Evolutionary conservation across 1,284 basidiomycete species (phyloP), one percentile per base, ranked within the genome.

Genomic region (Fistulinella cinereoalba): DNA sequence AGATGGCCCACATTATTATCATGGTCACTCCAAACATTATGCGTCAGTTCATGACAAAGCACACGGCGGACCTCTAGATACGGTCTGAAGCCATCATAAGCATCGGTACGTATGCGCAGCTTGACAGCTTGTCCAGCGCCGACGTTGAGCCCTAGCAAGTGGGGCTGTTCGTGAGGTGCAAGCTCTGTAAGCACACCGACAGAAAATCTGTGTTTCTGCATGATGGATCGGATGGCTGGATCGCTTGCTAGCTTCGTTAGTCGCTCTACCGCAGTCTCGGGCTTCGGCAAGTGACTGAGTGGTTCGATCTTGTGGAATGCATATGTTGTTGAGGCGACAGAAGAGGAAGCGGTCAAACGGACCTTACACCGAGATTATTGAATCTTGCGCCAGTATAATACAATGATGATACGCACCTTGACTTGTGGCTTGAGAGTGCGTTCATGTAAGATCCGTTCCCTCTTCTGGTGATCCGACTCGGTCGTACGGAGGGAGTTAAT

Each of bases 21-120:
- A 56, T 90, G 87, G 47, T 81, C 77, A 2, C 77, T 71, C 76
- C 80, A 83, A 0, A 82, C 75, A 55, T 88, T 90, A 62, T 90
- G 88, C 22, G 84, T 70, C 25, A 90, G 67, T 58, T 90, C 88
- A 61, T 91, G 87, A 56, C 85, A 85, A 6, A 90, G 71, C 12
- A 88, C 84, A 19, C 75, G 70, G 36, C 85, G 72, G 24, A 86
- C 72, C 2, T 88, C 82, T 21, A 64, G 67, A 60, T 89, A 91
- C 9, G 71, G 59, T 45, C 84, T 69, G 58, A 88, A 86, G 4
- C 86, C 87, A 52, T 85, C 83, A 52, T 85, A 86, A 4, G 61
- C 64, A 59, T 88, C 73, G 8, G 85, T 88, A n/a, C 85, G 72
- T 29, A 88, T 56, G 13, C 85, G 75, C 3, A 88, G 66, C 58